phyloP scores from a whole-genome alignment of 139 green algal genomes.

The Chlamydomonas applanata region DNA sequence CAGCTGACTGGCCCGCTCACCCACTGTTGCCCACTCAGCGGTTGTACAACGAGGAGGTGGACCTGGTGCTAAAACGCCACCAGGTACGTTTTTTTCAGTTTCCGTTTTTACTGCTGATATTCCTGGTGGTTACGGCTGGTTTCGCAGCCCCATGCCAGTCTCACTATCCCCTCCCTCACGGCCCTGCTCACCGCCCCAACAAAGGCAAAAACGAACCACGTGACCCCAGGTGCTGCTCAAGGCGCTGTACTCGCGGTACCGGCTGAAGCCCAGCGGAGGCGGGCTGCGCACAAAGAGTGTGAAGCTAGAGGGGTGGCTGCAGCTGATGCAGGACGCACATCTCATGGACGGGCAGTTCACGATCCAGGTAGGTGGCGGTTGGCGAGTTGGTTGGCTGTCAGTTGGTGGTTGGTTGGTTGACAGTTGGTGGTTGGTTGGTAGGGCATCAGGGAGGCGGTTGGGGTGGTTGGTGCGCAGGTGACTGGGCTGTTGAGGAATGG shows the following conservation, averaged over 20 bases:
- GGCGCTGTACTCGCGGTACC: conserved; percentile 63
- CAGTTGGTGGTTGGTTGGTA: no score
- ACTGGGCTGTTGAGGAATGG: no score
- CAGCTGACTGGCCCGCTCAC: no score
- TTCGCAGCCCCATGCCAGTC: background rate
- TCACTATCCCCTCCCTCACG: background rate
- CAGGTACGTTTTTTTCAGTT: conserved; percentile 17
- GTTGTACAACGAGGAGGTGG: conserved; percentile 72
- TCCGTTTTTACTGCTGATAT: background rate
- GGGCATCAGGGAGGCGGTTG: no score
- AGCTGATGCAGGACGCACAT: conserved; percentile 51
- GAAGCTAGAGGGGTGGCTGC: conserved; percentile 70
- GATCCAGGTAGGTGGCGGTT: conserved; percentile 39
- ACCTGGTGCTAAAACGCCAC: conserved; percentile 60
- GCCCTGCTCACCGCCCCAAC: background rate
- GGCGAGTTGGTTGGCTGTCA: no score
- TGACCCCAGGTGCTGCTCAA: conserved; percentile 47
- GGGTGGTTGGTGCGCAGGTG: no score
- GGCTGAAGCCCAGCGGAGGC: conserved; percentile 59
- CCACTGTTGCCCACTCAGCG: no score
- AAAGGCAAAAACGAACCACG: background rate
- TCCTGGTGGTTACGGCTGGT: background rate
- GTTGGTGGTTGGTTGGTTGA: no score
- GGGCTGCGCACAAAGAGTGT: conserved; percentile 71
- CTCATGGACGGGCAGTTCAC: conserved; percentile 66